Evolutionary conservation across 305 asterid genomes (phyloP).

Genomic region (Fraxinus nigra): DNA sequence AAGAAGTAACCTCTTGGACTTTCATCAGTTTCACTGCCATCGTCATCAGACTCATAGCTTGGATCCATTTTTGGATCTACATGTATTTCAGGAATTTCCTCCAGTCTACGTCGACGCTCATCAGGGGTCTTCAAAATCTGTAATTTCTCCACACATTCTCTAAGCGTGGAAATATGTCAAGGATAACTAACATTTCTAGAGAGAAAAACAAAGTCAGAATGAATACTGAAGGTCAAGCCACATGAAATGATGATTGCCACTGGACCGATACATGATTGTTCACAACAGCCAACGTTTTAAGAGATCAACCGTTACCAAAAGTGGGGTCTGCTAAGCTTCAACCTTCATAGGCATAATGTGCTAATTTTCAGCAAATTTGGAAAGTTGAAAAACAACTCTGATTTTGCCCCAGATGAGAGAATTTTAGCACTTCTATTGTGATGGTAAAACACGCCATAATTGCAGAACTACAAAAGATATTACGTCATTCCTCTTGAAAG

Average conservation of each 20-base stretch:
- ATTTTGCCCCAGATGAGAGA: background rate
- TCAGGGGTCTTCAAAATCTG: conserved; percentile 95
- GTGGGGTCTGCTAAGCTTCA: background rate
- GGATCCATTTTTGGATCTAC: conserved; percentile 99
- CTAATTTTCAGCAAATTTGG: background rate
- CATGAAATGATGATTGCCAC: conserved; percentile 13
- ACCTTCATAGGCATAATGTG: background rate
- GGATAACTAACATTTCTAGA: conserved; percentile 34
- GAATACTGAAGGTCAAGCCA: conserved; percentile 9
- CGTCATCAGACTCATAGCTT: conserved; percentile 76
- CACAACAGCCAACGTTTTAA: background rate
- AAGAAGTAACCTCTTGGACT: conserved; percentile 57
- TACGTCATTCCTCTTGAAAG: background rate
- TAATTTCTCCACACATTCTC: conserved; percentile 97
- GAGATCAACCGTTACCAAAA: background rate
- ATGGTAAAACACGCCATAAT: background rate
- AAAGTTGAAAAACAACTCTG: background rate
- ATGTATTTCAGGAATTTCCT: conserved; percentile 79
- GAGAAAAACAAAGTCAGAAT: background rate
- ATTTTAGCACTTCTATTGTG: background rate
- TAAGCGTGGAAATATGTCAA: conserved; percentile 79
- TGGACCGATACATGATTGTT: background rate
- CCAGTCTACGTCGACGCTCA: conserved; percentile 87
- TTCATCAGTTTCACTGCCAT: conserved; percentile 69
- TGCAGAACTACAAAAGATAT: background rate